These are phyloP conservation scores for Krasilnikovozyma curviuscula DNA, from an alignment of 768 basidiomycete genomes.

Conservation along the genomic window DNA sequence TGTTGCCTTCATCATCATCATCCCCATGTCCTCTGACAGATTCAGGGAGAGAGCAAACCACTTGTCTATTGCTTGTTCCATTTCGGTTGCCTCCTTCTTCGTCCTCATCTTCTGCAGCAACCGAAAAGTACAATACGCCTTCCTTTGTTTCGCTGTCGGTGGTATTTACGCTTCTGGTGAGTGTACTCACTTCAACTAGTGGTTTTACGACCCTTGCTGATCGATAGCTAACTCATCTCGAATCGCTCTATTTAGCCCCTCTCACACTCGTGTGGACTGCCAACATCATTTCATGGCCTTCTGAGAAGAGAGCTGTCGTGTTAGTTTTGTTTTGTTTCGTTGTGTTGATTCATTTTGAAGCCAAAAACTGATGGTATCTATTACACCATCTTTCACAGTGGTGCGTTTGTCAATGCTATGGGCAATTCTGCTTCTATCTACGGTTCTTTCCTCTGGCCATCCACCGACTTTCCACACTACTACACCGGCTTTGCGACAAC, in stretches of 20 bases:
- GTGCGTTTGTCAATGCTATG: slow-evolving; percentile 23
- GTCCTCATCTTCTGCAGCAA: slow-evolving; percentile 18
- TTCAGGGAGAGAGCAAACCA: slow-evolving; percentile 21
- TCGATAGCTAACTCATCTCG: too few species aligned
- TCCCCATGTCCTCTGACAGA: slow-evolving; percentile 23
- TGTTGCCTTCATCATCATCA: slow-evolving; percentile 16
- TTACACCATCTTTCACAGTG: too few species aligned
- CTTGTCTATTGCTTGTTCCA: slow-evolving; percentile 16
- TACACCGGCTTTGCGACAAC: slow-evolving; percentile 20
- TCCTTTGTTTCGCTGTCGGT: slow-evolving; percentile 18
- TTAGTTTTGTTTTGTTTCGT: too few species aligned
- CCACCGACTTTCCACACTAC: slow-evolving; percentile 19
- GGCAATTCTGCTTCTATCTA: slow-evolving; percentile 19
- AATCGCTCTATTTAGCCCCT: too few species aligned
- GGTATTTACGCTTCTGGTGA: slow-evolving; percentile 23
- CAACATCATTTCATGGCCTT: slow-evolving; percentile 23
- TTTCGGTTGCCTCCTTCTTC: slow-evolving; percentile 18
- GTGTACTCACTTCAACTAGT: too few species aligned
- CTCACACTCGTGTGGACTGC: slow-evolving; percentile 24
- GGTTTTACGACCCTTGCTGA: too few species aligned
- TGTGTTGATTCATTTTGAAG: too few species aligned
- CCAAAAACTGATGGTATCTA: too few species aligned
- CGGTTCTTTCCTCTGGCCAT: slow-evolving; percentile 26
- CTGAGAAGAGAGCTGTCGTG: slow-evolving; percentile 24
- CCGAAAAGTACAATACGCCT: slow-evolving; percentile 23